Conservation (phyloP, 2,329 filamentous ascomycete genomes). For the Macrophomina tecta region DNA sequence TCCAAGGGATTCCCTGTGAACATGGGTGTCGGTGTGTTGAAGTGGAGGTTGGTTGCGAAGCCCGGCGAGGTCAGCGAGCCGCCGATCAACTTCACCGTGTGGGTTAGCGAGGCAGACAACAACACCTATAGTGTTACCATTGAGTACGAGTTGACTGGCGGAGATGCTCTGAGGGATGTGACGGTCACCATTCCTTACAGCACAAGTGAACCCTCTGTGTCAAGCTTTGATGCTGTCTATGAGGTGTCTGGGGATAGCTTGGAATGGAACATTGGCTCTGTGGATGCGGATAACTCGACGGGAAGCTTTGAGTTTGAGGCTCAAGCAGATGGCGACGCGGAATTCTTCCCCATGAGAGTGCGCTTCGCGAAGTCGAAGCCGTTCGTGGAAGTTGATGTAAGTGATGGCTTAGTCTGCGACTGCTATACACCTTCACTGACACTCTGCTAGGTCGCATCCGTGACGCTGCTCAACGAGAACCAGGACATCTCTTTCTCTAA, state of each 20-base stretch:
- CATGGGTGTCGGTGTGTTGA: slow-evolving; percentile 88
- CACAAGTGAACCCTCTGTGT: slow-evolving; percentile 83
- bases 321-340: slow-evolving; percentile 82
- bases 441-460: slow-evolving; percentile 65
- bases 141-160: slow-evolving; percentile 90
- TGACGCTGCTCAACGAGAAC: slow-evolving; percentile 74
- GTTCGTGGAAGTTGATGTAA: slow-evolving; percentile 92
- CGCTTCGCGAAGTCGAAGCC: slow-evolving; percentile 85
- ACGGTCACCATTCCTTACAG: slow-evolving; percentile 86
- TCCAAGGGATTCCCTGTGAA: slow-evolving; percentile 92
- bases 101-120: slow-evolving; percentile 87
- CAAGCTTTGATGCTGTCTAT: slow-evolving; percentile 92
- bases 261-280: slow-evolving; percentile 89
- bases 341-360: slow-evolving; percentile 98
- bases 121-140: slow-evolving; percentile 88
- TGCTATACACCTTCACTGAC: neutral
- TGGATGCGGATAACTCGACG: slow-evolving; percentile 80
- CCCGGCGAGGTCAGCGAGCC: slow-evolving; percentile 79
- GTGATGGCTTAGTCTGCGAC: slow-evolving; percentile 43
- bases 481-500: slow-evolving; percentile 84
- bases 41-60: slow-evolving; percentile 88
- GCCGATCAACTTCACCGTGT: slow-evolving; percentile 95
- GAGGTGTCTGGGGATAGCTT: slow-evolving; percentile 91
- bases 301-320: slow-evolving; percentile 97
- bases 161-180: slow-evolving; percentile 81